Evolutionary conservation across 768 basidiomycete species (phyloP).

Genomic region (Agrocybe praecox): DNA sequence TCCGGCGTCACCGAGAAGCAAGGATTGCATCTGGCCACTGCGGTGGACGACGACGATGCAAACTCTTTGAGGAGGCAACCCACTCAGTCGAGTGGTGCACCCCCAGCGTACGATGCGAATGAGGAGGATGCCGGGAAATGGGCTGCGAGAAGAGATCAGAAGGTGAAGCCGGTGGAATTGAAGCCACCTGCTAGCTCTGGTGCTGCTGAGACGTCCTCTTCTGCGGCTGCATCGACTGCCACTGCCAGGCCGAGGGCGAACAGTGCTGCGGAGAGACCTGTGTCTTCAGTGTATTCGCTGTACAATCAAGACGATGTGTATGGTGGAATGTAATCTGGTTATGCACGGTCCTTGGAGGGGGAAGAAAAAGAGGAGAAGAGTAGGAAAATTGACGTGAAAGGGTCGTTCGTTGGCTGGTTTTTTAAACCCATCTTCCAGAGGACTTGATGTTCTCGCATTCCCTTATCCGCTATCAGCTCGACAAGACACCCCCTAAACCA

Average conservation of each 20-base stretch:
- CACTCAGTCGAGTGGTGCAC: conserved; percentile 18
- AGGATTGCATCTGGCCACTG: conserved; percentile 1
- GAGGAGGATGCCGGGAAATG: conserved; percentile 16
- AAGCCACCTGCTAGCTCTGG: conserved; percentile 1
- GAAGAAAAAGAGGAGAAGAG: not conserved
- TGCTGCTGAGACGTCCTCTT: not conserved
- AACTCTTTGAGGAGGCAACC: conserved; percentile 12
- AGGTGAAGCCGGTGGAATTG: conserved; percentile 14
- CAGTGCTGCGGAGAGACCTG: conserved; percentile 9
- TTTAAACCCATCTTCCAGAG: not conserved
- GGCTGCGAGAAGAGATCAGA: conserved; percentile 22
- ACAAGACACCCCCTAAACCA: not conserved
- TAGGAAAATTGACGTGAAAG: not conserved
- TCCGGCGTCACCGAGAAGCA: not conserved
- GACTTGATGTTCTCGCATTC: conserved; percentile 4
- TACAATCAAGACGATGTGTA: conserved; percentile 24
- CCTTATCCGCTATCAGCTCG: not conserved
- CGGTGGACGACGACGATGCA: not conserved
- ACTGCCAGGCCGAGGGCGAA: not conserved
- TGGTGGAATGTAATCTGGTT: conserved; percentile 22
- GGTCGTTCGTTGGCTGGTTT: not conserved
- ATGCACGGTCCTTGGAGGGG: not conserved
- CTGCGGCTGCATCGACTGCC: not conserved
- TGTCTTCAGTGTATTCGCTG: conserved; percentile 15
- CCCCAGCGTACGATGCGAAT: conserved; percentile 25